Percentiles rank a stretch among this genome's conserved stretches.
Conservation (phyloP, 495 filamentous ascomycete species). For the Delitschia confertaspora region DNA sequence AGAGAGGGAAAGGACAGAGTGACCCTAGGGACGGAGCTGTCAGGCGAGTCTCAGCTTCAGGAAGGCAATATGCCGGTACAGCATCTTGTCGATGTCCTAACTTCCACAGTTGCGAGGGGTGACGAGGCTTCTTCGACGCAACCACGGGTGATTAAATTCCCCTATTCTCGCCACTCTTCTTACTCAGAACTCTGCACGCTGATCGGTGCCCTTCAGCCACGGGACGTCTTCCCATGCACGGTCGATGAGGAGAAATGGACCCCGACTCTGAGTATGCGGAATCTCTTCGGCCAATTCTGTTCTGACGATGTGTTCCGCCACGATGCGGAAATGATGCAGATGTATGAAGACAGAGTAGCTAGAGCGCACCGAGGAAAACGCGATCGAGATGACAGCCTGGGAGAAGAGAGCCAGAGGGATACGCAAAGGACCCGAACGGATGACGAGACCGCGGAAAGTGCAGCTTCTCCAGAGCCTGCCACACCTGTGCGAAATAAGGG, state of each 20-base stretch:
- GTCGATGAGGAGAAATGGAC: slow-evolving; percentile 57
- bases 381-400: background rate
- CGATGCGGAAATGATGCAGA: slow-evolving; percentile 52
- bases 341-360: slow-evolving; percentile 3
- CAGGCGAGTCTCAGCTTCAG: slow-evolving; percentile 8
- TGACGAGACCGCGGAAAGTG: background rate
- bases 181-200: slow-evolving; percentile 70
- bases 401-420: slow-evolving; percentile 6
- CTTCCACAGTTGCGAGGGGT: background rate
- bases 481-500: too few relatives aligned
- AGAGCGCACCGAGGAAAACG: slow-evolving; percentile 5
- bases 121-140: background rate
- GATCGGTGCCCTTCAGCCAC: slow-evolving; percentile 57
- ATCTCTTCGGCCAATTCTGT: slow-evolving; percentile 66
- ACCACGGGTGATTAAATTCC: slow-evolving; percentile 55
- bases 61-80: slow-evolving; percentile 14
- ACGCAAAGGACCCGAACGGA: background rate
- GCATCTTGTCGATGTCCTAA: slow-evolving; percentile 10
- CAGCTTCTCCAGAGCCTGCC: background rate
- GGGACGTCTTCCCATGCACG: slow-evolving; percentile 78
- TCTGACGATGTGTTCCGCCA: slow-evolving; percentile 51
- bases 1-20: slow-evolving; percentile 9
- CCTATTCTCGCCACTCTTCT: slow-evolving; percentile 87
- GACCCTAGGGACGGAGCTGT: slow-evolving; percentile 9
- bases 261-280: slow-evolving; percentile 50